phyloP scores from a whole-genome alignment of 345 rosid species.

The Lumnitzera littorea region DNA sequence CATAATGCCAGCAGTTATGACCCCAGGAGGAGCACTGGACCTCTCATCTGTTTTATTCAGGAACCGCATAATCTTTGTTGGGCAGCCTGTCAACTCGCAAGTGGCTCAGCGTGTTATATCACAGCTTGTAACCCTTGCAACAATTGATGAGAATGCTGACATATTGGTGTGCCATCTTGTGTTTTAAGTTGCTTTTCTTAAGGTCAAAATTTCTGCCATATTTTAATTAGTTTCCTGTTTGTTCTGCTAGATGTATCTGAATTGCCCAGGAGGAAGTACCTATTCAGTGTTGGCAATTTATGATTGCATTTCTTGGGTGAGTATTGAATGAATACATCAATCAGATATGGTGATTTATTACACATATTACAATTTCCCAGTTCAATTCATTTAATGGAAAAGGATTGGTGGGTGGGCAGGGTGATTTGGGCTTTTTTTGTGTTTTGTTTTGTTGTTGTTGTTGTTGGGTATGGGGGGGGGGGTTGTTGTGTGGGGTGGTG shows the following conservation, averaged over 20 bases:
- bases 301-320: slow-evolving; percentile 97
- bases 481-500: too few species aligned
- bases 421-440: too few species aligned
- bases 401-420: too few species aligned
- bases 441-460: too few species aligned
- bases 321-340: neutral
- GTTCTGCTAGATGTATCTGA: slow-evolving; percentile 60
- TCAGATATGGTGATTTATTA: too few species aligned
- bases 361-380: too few species aligned
- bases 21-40: slow-evolving; percentile 88
- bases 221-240: slow-evolving; percentile 3
- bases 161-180: slow-evolving; percentile 47
- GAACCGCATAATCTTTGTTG: slow-evolving; percentile 83
- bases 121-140: slow-evolving; percentile 84
- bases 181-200: neutral
- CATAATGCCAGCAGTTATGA: slow-evolving; percentile 77
- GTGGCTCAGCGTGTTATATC: slow-evolving; percentile 92
- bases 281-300: slow-evolving; percentile 85
- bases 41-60: slow-evolving; percentile 77
- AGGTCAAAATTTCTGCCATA: neutral
- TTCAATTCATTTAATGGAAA: too few species aligned
- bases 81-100: slow-evolving; percentile 68
- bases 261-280: slow-evolving; percentile 92
- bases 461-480: too few species aligned
- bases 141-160: slow-evolving; percentile 83